These are phyloP conservation scores for Candida koratica DNA, from an alignment of 805 yeast species.

Conservation along the genomic window DNA sequence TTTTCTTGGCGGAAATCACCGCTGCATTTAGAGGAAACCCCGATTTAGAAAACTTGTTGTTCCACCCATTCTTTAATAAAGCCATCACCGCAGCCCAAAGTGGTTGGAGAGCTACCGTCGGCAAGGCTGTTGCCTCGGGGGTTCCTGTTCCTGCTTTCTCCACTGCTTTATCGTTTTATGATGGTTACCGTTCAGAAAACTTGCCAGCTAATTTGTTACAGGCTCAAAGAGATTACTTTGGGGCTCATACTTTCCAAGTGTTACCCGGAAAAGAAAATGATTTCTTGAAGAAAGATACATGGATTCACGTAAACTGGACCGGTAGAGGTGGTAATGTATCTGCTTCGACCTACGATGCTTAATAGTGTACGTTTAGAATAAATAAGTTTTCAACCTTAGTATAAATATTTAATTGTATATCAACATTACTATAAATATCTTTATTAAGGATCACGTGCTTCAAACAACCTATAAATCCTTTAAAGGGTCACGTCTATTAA, in stretches of 20 bases:
- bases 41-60: slow-evolving; percentile 89
- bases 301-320: slow-evolving; percentile 98
- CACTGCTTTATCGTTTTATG: slow-evolving; percentile 96
- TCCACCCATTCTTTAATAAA: slow-evolving; percentile 88
- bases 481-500: slow-evolving; percentile 60
- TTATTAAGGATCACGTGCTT: too few relatives aligned
- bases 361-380: too few relatives aligned
- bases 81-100: slow-evolving; percentile 91
- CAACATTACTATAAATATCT: too few relatives aligned
- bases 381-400: slow-evolving; percentile 1
- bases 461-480: background rate
- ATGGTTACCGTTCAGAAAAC: slow-evolving; percentile 94
- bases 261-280: slow-evolving; percentile 81
- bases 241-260: slow-evolving; percentile 98
- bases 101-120: slow-evolving; percentile 91
- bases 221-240: slow-evolving; percentile 99
- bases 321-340: slow-evolving; percentile 98
- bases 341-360: slow-evolving; percentile 92
- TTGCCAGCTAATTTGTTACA: slow-evolving; percentile 97
- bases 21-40: slow-evolving; percentile 93
- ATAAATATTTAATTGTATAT: too few relatives aligned
- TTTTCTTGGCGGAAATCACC: slow-evolving; percentile 95
- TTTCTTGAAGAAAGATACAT: slow-evolving; percentile 69
- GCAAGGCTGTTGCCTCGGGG: slow-evolving; percentile 77
- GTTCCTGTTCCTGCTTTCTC: slow-evolving; percentile 97